These are phyloP conservation scores for Aspergillus cejpii DNA, from an alignment of 2,329 filamentous ascomycete genomes.

Conservation along the genomic window DNA sequence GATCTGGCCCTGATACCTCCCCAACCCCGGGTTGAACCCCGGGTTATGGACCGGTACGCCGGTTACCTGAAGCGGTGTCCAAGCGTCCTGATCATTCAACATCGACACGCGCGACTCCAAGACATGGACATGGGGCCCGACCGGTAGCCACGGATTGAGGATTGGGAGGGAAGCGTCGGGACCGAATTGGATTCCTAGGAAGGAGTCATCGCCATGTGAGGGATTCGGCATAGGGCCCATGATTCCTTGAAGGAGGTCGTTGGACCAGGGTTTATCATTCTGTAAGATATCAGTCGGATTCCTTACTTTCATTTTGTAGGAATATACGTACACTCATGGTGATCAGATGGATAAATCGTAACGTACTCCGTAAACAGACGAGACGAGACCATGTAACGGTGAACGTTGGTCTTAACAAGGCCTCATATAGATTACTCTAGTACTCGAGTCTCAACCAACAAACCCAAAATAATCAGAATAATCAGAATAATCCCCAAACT, in stretches of 20 bases:
- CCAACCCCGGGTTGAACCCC: constrained; percentile 16
- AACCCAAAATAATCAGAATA: too few species aligned
- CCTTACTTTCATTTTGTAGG: too few species aligned
- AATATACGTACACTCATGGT: constrained; percentile 19
- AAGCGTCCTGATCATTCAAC: constrained; percentile 24
- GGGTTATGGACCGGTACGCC: constrained; percentile 18
- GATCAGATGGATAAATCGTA: too few species aligned
- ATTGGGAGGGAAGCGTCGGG: constrained; percentile 19
- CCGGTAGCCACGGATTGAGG: constrained; percentile 17
- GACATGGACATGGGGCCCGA: too few species aligned
- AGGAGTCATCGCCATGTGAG: constrained; percentile 13
- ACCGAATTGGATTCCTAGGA: constrained; percentile 25
- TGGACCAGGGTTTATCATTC: too few species aligned
- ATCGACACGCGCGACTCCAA: constrained; percentile 18
- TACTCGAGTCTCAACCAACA: too few species aligned
- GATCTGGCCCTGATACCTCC: too few species aligned
- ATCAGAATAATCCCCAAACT: too few species aligned
- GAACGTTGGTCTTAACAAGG: background rate
- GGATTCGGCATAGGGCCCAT: constrained; percentile 16
- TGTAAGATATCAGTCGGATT: too few species aligned
- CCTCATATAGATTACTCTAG: background rate
- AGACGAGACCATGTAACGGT: background rate
- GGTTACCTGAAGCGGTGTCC: constrained; percentile 30
- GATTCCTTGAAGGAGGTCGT: constrained; percentile 31
- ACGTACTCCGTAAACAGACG: too few species aligned